Evolutionary conservation across 768 basidiomycete species (phyloP).

Genomic region (Russula olivacea): DNA sequence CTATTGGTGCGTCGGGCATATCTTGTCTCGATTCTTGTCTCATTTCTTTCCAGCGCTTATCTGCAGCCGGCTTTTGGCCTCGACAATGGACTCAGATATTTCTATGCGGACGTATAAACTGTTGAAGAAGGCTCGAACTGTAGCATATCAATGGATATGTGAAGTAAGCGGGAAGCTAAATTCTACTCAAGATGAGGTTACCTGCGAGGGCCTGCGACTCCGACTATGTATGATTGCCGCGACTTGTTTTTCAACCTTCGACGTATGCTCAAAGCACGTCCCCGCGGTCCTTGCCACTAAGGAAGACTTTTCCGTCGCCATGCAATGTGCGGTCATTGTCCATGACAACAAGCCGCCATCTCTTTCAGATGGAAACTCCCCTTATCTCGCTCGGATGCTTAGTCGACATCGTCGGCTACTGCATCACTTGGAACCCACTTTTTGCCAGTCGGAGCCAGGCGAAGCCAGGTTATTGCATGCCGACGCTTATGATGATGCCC

Average conservation of each 20-base stretch:
- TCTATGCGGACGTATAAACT: background rate
- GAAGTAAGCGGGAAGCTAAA: background rate
- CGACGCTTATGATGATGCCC: background rate
- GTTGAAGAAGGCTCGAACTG: background rate
- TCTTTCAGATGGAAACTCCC: background rate
- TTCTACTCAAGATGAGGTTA: background rate
- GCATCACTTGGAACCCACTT: slow-evolving; percentile 1
- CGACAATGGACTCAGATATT: background rate
- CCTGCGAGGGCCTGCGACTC: background rate
- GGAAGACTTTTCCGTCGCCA: slow-evolving; percentile 11
- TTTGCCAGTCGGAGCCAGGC: background rate
- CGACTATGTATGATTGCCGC: background rate
- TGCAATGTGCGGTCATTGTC: slow-evolving; percentile 12
- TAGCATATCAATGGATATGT: background rate
- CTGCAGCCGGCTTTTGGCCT: slow-evolving; percentile 7
- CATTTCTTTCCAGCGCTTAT: background rate
- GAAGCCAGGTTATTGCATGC: background rate
- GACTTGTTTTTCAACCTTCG: slow-evolving; percentile 8
- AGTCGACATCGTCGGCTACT: slow-evolving; percentile 8
- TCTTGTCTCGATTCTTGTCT: background rate
- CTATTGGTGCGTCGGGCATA: background rate
- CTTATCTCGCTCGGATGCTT: slow-evolving; percentile 6
- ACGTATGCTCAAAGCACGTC: background rate
- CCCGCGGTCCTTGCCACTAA: background rate
- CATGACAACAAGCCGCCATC: slow-evolving; percentile 13